Base-by-base conservation (phyloP, 345 rosid genomes). In the Syzygium oleosum region DNA sequence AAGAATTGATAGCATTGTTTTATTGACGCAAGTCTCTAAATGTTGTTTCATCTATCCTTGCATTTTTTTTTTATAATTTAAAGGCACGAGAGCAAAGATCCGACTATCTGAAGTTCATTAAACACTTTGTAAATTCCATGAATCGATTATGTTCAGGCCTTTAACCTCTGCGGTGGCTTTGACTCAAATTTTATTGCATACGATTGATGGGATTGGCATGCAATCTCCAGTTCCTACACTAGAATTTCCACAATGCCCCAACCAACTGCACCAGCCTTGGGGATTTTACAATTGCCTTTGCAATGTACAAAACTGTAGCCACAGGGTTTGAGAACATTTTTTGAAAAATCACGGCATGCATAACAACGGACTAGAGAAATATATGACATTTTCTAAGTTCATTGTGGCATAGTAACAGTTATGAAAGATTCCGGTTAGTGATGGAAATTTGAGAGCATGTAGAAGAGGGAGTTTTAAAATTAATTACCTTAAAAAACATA, bases 211-310 rank as follows among this genome's bases (percentile, higher is more conserved):
- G 23, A 65, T 31, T 31, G 23, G 8, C 12, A 31, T 65, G 22
- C 0, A 1, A 4, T 65, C 22, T 65, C 43, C 0, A 0, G 12
- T 65, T 10, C 19, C 1, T 65, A 31, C 5, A 5, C 12, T 65
- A 65, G 78, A 65, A 31, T 31, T 7, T 65, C 43, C 22, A 3
- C 38, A 31, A 16, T 65, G 5, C 43, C 43, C 43, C 23, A 8
- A 2, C 5, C 78, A 8, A 31, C 19, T 16, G 43, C 78, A 65
- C 78, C 43, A 31, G 22, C 78, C 43, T 15, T 16, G 12, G 6
- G 73, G 41, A 11, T 15, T 31, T 31, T 31, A 16, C 12, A 31
- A 65, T 65, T 65, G 22, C 12, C 8, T 31, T 65, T 31, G 12
- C 31, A 7, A 31, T 65, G 9, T n/a, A 7, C 19, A n/a, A 1